Conservation (phyloP, 2,329 filamentous ascomycete genomes). For the Fusarium avenaceum region DNA sequence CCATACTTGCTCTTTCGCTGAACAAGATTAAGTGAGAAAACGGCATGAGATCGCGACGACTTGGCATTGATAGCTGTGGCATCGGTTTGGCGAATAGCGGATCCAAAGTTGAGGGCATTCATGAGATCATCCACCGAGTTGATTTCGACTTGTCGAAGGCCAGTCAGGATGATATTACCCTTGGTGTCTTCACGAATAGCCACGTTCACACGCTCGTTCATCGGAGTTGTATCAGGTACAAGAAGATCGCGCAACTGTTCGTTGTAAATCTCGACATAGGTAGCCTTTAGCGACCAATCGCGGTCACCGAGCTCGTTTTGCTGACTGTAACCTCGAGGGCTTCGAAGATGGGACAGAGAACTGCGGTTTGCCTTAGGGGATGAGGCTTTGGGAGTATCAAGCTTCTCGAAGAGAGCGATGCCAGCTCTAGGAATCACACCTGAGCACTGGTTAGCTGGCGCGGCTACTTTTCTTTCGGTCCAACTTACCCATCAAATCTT, state of each 20-base stretch:
- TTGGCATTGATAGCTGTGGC: slow-evolving; percentile 97
- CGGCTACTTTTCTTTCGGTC: not conserved
- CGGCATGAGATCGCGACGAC: slow-evolving; percentile 96
- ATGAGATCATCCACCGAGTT: slow-evolving; percentile 93
- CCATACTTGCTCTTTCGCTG: slow-evolving; percentile 78
- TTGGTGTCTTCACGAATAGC: slow-evolving; percentile 94
- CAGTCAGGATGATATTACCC: slow-evolving; percentile 93
- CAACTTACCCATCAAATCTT: slow-evolving; percentile 80
- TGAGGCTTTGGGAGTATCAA: slow-evolving; percentile 68
- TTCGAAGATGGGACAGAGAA: slow-evolving; percentile 82
- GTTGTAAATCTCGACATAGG: slow-evolving; percentile 98
- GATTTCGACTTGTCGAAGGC: slow-evolving; percentile 87
- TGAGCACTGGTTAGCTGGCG: slow-evolving; percentile 53
- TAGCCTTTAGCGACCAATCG: slow-evolving; percentile 92
- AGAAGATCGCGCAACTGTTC: slow-evolving; percentile 93
- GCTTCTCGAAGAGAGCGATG: slow-evolving; percentile 85
- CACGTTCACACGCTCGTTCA: slow-evolving; percentile 80
- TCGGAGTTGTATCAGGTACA: slow-evolving; percentile 78
- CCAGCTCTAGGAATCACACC: slow-evolving; percentile 97
- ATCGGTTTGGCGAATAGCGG: slow-evolving; percentile 94
- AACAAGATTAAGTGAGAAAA: slow-evolving; percentile 94
- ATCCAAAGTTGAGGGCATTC: slow-evolving; percentile 90
- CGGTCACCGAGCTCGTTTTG: slow-evolving; percentile 71
- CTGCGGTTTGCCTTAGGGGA: slow-evolving; percentile 67
- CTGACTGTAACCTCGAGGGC: slow-evolving; percentile 77